Base-by-base conservation (phyloP, 1,284 basidiomycete genomes). In the Ceratobasidium sp. region DNA sequence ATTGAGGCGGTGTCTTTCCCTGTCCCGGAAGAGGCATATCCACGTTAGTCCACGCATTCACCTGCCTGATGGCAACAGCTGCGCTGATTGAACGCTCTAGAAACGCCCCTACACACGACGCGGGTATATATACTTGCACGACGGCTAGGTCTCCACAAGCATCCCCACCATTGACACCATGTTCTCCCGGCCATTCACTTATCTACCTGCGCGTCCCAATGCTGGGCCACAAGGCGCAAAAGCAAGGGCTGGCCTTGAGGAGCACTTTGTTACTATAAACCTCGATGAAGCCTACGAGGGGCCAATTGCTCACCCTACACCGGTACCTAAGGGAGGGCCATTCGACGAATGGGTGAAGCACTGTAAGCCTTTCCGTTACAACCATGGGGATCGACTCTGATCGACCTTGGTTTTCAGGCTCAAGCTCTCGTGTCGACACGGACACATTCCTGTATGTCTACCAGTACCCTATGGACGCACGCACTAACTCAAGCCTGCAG, bases 311-410 rank as follows among this genome's bases (percentile, higher is more conserved):
- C 15, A 25, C 19, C 61, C 37, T 49, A 34, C 43, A 1, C 44
- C 76, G 40, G 15, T 79, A 76, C 19, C 70, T 78, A 43, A 77
- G 77, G n/a, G 83, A 56, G 83, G 82, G 7, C 66, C 84, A 61
- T 88, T 88, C 78, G 83, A 82, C 29, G 82, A 85, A 59, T 92
- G 90, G 89, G 79, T 86, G 29, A 86, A 89, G 44, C 85, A 88
- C 80, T 85, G 90, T 90, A 78, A 46, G 84, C 81, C 32, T 17
- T 34, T 43, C 46, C 15, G 34, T 49, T 51, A 2, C 22, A 22
- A 29, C 46, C 11, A 34, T 71, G 43, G n/a, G 19, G n/a, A n/a
- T 85, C 1, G 86, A 86, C 80, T 85, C 8, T 61, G 71, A 69
- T 34, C 34, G 43, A 52, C 62, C 5, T 25, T 19, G 40, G 52